Base-by-base conservation (phyloP, 106 monocot genomes). In the Allium sativum region DNA sequence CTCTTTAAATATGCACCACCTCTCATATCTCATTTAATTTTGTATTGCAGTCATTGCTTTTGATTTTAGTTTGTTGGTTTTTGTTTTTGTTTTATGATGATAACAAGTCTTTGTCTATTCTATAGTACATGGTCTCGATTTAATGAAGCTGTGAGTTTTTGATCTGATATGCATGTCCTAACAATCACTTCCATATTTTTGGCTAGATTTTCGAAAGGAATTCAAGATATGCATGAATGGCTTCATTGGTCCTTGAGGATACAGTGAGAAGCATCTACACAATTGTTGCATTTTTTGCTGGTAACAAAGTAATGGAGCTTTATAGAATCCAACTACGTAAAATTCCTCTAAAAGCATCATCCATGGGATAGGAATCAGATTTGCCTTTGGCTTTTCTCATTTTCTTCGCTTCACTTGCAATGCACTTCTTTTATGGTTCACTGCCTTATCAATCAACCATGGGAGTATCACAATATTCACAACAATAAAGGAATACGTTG, bases 181-280 rank as follows among this genome's bases (percentile, higher is more conserved):
- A n/a, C n/a, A n/a, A n/a, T n/a, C n/a, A n/a, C n/a, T n/a, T n/a
- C n/a, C n/a, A n/a, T n/a, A n/a, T 92, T 91, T 91, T 82, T 98
- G 55, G 82, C 96, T 71, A 92, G 96, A 20, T 98, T 98, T 59
- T 92, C 96, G 40, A 79, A 82, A 53, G 96, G 96, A 50, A 98
- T 98, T 58, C 96, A 98, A 64, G 96, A 98, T 60, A 98, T 98
- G 96, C 96, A 98, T 64, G 91, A 68, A 91, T 91, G 48, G 96
- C 92, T 42, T 98, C 96, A 44, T 67, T 98, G 67, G 92, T 98
- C 46, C 96, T 98, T 53, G 96, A 98, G 73, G 96, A 98, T 78
- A 87, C 96, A 66, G 96, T 98, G 53, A 84, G 96, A 76, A 98
- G 92, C 73, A 98, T 92, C 43, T 98, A 98, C 44, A 98, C 92